Conservation (phyloP, 2,329 filamentous ascomycete species). For the Capronia coronata region DNA sequence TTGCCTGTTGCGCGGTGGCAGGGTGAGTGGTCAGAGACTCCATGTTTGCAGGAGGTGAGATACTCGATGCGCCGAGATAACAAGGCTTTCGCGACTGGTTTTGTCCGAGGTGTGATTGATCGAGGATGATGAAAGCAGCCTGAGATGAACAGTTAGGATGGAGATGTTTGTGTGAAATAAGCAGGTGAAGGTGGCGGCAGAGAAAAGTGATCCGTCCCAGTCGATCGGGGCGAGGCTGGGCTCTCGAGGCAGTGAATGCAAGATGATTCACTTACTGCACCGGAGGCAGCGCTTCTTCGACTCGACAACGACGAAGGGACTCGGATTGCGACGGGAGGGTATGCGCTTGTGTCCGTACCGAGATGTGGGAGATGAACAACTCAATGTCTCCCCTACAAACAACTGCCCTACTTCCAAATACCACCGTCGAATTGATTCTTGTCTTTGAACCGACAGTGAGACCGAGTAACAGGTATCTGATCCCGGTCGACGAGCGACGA, state of each 20-base stretch:
- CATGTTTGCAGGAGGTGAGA: conserved; percentile 48
- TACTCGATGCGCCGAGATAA: conserved; percentile 36
- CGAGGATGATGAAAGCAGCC: conserved; percentile 29
- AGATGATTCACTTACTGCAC: conserved; percentile 5
- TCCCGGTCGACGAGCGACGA: conserved; percentile 10
- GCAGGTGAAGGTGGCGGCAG: conserved; percentile 8
- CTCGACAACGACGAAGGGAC: conserved; percentile 15
- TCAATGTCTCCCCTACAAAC: conserved; percentile 84
- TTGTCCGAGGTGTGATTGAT: conserved; percentile 24
- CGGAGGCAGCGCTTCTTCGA: conserved; percentile 14
- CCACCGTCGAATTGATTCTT: conserved; percentile 15
- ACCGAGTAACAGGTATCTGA: conserved; percentile 7
- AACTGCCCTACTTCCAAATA: conserved; percentile 22
- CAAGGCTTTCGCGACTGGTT: conserved; percentile 26
- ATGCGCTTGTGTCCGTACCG: conserved; percentile 40
- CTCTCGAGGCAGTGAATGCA: conserved; percentile 12
- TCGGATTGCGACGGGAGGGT: conserved; percentile 13
- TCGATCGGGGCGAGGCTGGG: conserved; percentile 12
- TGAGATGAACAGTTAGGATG: conserved; percentile 17
- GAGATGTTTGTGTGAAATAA: background rate
- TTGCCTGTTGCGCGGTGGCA: conserved; percentile 82
- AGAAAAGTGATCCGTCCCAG: conserved; percentile 3
- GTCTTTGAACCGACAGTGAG: conserved; percentile 8
- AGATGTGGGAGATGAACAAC: conserved; percentile 87
- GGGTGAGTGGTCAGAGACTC: conserved; percentile 89